Base-by-base conservation (phyloP, 805 yeast genomes). In the Hemisphaericaspora nanyangensis region DNA sequence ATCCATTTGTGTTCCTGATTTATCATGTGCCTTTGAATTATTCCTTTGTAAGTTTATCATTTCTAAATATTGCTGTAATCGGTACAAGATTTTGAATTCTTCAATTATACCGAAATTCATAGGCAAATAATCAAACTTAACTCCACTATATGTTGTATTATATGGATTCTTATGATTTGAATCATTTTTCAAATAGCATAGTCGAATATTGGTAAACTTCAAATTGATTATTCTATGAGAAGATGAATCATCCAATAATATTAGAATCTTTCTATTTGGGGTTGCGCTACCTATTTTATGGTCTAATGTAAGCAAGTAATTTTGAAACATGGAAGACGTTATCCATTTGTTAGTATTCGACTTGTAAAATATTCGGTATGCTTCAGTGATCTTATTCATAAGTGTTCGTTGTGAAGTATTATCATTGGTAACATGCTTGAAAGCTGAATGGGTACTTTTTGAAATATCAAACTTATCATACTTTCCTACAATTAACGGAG, bases 101-200 rank as follows among this genome's bases (percentile, higher is more conserved):
- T 77, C 78, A 29, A 76, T 65, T 4, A 80, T 75, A 3, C 86
- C 86, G 71, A 80, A 78, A 43, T 70, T 75, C 67, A 79, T 77
- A 6, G 85, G 85, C 25, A 78, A 54, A 49, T 76, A 78, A 47
- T 71, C 72, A 37, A 79, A 61, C 43, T 71, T 76, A 5, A 72
- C 63, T 29, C 79, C 80, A 26, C 72, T 58, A 39, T 49, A 56
- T 8, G 54, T 44, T 5, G 66, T 56, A 32, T 52, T 55, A 47
- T 54, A 63, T 0, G 68, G 66, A 32, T 61, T 65, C 35, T 59
- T 64, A 40, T 64, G 68, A 35, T 58, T 62, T 19, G 63, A 51
- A 25, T 65, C 64, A 42, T 67, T 66, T 37, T 66, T 68, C 48
- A 68, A 44, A 39, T 62, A 68, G 15, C 64, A 55, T 16, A 68